Base-by-base conservation (phyloP, 2,329 filamentous ascomycete genomes). In the Xylariomycetidae sp. region DNA sequence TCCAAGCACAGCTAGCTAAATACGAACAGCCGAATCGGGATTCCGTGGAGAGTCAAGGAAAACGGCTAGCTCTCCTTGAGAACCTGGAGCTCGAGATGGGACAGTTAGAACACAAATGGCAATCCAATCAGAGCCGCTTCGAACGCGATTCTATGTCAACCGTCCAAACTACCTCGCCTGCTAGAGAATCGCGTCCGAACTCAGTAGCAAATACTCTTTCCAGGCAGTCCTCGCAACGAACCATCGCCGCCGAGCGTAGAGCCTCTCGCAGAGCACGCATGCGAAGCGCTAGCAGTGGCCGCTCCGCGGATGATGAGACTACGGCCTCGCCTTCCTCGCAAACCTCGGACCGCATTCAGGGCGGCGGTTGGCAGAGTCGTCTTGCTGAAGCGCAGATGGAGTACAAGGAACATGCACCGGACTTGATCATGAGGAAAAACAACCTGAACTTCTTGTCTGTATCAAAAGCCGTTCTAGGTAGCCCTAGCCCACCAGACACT, bases 71-170 rank as follows among this genome's bases (percentile, higher is more conserved):
- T 20, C 62, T 80, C 3, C 58, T 83, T 2, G 69, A 74, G 19
- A 70, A 77, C 38, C 59, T 83, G 2, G 79, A 83, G 49, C 63
- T 61, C 40, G 79, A 83, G 53, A 76, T 82, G 67, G 74, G 70
- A 1, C 54, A 67, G 42, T 72, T 82, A 49, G 74, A 79, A 49
- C 65, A 64, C 34, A 69, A 72, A 43, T 82, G 78, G 79, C 68
- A 72, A 36, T 59, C 69, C 31, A 67, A 81, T 58, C 74, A 75
- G 36, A 59, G 67, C 16, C 67, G 70, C 23, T 51, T 79, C 25
- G 59, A 62, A 33, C 67, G 67, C 36, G 66, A 72, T 44, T 77
- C 74, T 5, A 49, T 70, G 25, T 74, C 69, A 2, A 71, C 66
- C 6, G 49, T 70, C 30, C 53, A 52, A 32, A 64, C 63, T 1